Conservation (phyloP, 2,329 filamentous ascomycete genomes). For the Aspergillus awamori region DNA sequence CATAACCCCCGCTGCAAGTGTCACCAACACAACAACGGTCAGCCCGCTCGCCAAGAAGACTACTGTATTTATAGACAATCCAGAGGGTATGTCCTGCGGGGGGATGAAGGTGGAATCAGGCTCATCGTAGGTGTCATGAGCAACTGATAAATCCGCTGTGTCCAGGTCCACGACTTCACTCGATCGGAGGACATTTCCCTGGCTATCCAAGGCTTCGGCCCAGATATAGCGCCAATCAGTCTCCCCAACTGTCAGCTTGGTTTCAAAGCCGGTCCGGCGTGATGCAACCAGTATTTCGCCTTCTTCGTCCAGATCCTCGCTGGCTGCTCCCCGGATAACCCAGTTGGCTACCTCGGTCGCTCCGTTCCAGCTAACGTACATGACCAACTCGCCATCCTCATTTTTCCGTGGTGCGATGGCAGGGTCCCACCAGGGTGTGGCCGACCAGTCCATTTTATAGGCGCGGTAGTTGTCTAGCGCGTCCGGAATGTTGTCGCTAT, state of each 20-base stretch:
- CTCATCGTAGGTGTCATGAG: background rate
- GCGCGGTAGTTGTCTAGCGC: slow-evolving; percentile 14
- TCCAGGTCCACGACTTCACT: background rate
- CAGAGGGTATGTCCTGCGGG: too few species aligned
- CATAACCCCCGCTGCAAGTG: background rate
- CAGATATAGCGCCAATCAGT: slow-evolving; percentile 1
- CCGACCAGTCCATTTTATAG: slow-evolving; percentile 11
- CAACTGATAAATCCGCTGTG: background rate
- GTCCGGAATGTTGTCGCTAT: slow-evolving; percentile 12
- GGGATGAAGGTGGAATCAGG: background rate
- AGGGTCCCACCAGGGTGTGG: slow-evolving; percentile 13
- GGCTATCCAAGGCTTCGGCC: background rate
- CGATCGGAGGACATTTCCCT: background rate
- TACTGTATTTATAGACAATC: background rate
- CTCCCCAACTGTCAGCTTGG: background rate
- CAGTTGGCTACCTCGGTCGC: slow-evolving; percentile 8
- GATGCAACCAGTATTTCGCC: background rate
- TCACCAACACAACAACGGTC: background rate
- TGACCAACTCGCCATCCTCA: background rate
- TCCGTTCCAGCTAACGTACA: slow-evolving; percentile 13
- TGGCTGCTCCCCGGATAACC: slow-evolving; percentile 9
- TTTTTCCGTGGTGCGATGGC: background rate
- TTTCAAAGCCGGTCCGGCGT: slow-evolving; percentile 4
- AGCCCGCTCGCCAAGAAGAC: background rate
- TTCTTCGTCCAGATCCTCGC: background rate